phyloP scores from a whole-genome alignment of 2,329 filamentous ascomycete genomes.

The Epichloe aotearoae region DNA sequence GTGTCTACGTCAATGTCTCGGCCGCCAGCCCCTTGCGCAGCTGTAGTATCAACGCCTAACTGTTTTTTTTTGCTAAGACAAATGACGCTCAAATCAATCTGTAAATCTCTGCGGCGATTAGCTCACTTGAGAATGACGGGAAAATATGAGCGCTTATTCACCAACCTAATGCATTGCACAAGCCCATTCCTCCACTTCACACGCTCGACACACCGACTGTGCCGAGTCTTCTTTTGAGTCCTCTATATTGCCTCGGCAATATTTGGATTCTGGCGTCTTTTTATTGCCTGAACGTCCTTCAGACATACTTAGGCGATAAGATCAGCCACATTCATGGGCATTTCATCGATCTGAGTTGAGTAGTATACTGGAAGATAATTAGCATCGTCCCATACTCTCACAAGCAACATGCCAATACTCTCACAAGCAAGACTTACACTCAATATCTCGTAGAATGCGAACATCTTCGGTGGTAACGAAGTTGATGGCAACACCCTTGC shows the following conservation, averaged over 20 bases:
- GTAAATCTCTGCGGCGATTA: not conserved
- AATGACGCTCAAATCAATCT: conserved; percentile 1
- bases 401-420: not conserved
- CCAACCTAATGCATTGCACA: conserved; percentile 7
- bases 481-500: conserved; percentile 99
- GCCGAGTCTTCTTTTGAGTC: not conserved
- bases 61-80: not conserved
- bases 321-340: conserved; percentile 87
- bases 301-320: conserved; percentile 32
- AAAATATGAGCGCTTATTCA: not conserved
- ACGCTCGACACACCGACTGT: not conserved
- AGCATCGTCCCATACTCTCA: conserved; percentile 15
- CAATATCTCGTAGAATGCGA: conserved; percentile 91
- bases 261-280: not conserved
- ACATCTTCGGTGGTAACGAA: conserved; percentile 98
- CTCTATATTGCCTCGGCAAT: not conserved
- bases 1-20: not conserved
- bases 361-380: conserved; percentile 57
- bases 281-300: not conserved
- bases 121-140: not conserved
- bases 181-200: conserved; percentile 10
- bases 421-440: conserved; percentile 59
- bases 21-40: not conserved
- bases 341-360: conserved; percentile 94
- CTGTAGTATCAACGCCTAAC: not conserved